Percentiles rank a stretch among this genome's conserved stretches.
Evolutionary conservation across 1,139 yeast genomes (phyloP).

Genomic region (Pichia sp.): DNA sequence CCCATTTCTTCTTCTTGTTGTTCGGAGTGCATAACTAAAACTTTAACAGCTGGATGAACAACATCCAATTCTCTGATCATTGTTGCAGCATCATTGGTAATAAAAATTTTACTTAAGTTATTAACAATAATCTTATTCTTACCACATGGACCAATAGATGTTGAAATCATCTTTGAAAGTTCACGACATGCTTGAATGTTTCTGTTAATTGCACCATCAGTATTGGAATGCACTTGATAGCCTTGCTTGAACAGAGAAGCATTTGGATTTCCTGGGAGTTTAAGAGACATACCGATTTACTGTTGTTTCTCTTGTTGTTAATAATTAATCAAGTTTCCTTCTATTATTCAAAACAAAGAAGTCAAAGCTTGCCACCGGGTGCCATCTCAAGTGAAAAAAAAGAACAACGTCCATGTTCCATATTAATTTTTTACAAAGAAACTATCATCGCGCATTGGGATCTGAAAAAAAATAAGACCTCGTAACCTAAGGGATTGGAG

Average conservation of each 20-base stretch:
- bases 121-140: conserved; percentile 93
- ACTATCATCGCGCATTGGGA: too few species aligned
- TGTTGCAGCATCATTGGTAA: conserved; percentile 96
- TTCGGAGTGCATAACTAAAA: conserved; percentile 91
- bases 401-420: not conserved
- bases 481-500: too few species aligned
- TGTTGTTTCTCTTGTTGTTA: too few species aligned
- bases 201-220: conserved; percentile 91
- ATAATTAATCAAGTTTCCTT: too few species aligned
- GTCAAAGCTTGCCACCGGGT: not conserved
- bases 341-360: too few species aligned
- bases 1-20: conserved; percentile 94
- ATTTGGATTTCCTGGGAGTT: conserved; percentile 89
- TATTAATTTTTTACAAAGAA: not conserved
- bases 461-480: too few species aligned
- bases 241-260: conserved; percentile 95
- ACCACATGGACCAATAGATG: conserved; percentile 97
- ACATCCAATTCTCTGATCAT: conserved; percentile 90
- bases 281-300: conserved; percentile 59
- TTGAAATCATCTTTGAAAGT: conserved; percentile 82
- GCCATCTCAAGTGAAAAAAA: not conserved
- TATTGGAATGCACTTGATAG: conserved; percentile 79
- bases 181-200: conserved; percentile 94
- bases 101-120: conserved; percentile 71
- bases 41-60: conserved; percentile 95